phyloP scores from a whole-genome alignment of 208 protist genomes.

The Trypanosoma rangeli region DNA sequence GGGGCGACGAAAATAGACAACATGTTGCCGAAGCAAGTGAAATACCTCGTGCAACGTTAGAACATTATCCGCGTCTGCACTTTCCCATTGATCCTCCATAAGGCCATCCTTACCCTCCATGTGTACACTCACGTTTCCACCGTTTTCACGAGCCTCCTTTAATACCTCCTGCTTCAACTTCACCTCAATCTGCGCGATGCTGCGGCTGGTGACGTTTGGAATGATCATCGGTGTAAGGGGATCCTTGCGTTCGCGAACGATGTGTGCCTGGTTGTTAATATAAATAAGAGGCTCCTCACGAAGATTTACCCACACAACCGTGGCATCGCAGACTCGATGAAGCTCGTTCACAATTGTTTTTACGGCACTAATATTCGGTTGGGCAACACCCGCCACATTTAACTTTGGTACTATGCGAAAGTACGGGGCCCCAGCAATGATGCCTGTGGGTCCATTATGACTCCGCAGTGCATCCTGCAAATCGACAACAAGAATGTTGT shows the following conservation, averaged over 20 bases:
- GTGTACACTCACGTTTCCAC: conserved; percentile 82
- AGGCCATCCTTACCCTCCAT: conserved; percentile 57
- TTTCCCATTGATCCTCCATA: conserved; percentile 90
- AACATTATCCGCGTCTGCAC: conserved; percentile 52
- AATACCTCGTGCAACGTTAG: conserved; percentile 73
- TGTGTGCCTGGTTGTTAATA: conserved; percentile 83
- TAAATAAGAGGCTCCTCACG: conserved; percentile 88
- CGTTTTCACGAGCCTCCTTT: conserved; percentile 77
- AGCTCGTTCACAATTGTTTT: conserved; percentile 83
- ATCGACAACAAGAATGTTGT: conserved; percentile 81
- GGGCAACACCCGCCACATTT: conserved; percentile 79
- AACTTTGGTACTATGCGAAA: conserved; percentile 88
- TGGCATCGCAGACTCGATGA: conserved; percentile 56
- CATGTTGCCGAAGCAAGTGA: conserved; percentile 36
- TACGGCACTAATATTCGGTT: conserved; percentile 73
- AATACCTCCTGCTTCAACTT: conserved; percentile 88
- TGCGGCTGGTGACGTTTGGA: conserved; percentile 69
- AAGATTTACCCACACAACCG: conserved; percentile 86
- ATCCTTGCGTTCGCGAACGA: conserved; percentile 78
- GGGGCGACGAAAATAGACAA: conserved; percentile 76
- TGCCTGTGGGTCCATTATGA: conserved; percentile 65
- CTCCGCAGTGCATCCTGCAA: conserved; percentile 66
- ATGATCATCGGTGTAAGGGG: conserved; percentile 82
- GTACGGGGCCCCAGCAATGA: conserved; percentile 81
- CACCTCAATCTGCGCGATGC: conserved; percentile 74